Evolutionary conservation across 2,329 filamentous ascomycete genomes (phyloP), one percentile per base, ranked within the genome.

Genomic region (Fulvia fulva): DNA sequence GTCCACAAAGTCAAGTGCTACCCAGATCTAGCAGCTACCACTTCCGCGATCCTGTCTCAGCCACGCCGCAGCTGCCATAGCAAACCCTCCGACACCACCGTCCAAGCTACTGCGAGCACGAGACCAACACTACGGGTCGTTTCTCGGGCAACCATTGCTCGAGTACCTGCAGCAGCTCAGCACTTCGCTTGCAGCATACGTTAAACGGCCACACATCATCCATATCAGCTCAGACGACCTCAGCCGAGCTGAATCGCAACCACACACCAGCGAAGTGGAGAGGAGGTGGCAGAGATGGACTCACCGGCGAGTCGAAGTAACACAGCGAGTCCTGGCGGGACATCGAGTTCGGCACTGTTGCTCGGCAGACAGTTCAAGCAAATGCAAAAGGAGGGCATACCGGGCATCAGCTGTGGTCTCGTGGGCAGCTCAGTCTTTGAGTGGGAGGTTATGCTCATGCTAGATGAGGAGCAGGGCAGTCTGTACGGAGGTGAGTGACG

Each of bases 381-480:
- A 73, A 97, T 99, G 85, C 90, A 96, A 76, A 86, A 83, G 23
- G 87, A 90, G 73, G 91, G 96, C 75, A 88, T 97, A 49, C 91
- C 91, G 0, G 94, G 93, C 54, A 96, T 97, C 71, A 97, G 91
- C 62, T 96, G 91, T 69, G 94, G 94, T 0, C 80, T 99, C 45
- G 86, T 92, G 53, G 86, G 87, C 69, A 89, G 89, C 74, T 88
- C 96, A 73, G 86, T 97, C 9, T 97, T 97, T 66, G 89, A 96
- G 78, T 99, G 94, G 94, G 92, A 97, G 75, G 91, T 97, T 21
- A 96, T 97, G 89, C 85, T 99, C 61, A 97, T 99, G 93, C 93
- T 97, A 65, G 91, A 86, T 62, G 91, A 96, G 71, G 92, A 89
- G 76, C 69, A 71, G 59, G 70, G 70, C 50, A 93, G 92, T 76